Evolutionary conservation across 2,329 filamentous ascomycete genomes (phyloP).

Genomic region (Hortaea sp.): DNA sequence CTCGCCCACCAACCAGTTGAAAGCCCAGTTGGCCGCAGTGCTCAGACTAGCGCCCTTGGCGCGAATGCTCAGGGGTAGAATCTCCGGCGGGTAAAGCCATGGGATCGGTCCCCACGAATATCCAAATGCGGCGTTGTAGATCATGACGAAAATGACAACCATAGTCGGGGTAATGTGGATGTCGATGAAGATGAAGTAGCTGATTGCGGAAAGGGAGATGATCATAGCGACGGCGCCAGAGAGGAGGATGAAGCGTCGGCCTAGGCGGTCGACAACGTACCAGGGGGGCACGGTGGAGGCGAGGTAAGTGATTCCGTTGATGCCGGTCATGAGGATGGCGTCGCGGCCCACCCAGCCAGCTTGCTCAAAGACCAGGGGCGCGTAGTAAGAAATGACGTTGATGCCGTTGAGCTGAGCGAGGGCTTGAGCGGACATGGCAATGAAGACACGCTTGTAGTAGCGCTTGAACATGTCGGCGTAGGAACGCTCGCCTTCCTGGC

Average conservation of each 20-base stretch:
- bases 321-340: constrained; percentile 92
- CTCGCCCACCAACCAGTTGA: constrained; percentile 94
- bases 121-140: constrained; percentile 95
- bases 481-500: constrained; percentile 86
- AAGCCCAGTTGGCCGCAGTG: constrained; percentile 95
- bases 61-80: constrained; percentile 88
- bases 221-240: constrained; percentile 86
- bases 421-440: constrained; percentile 96
- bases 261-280: constrained; percentile 92
- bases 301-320: constrained; percentile 87
- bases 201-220: constrained; percentile 76
- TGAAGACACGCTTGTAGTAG: constrained; percentile 86
- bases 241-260: constrained; percentile 77
- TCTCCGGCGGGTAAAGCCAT: constrained; percentile 98
- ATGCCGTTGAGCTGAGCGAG: constrained; percentile 96
- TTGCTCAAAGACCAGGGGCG: constrained; percentile 89
- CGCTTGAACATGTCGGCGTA: constrained; percentile 92
- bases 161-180: constrained; percentile 66
- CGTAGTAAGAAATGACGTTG: constrained; percentile 99
- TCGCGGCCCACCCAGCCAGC: constrained; percentile 89
- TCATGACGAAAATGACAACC: constrained; percentile 92
- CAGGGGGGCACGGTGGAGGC: constrained; percentile 89
- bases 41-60: constrained; percentile 95
- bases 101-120: constrained; percentile 97
- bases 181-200: constrained; percentile 90